Evolutionary conservation across 1,284 basidiomycete species (phyloP).

Genomic region (Cystobasidium slooffiae): DNA sequence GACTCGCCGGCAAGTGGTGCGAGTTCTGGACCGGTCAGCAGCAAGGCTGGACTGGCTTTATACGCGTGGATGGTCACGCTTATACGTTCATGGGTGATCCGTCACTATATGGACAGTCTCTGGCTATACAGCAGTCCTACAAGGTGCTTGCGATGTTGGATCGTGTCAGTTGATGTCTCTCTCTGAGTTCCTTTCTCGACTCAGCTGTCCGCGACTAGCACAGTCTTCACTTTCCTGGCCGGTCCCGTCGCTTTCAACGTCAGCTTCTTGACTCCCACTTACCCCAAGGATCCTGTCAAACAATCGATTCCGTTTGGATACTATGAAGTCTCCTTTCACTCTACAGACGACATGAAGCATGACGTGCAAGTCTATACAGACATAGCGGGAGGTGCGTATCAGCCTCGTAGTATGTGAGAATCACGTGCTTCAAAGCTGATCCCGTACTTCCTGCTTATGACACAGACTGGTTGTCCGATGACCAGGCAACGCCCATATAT

Average conservation of each 20-base stretch:
- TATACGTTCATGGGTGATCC: constrained; percentile 25
- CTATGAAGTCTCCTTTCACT: background rate
- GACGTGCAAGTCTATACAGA: constrained; percentile 6
- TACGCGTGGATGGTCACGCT: constrained; percentile 4
- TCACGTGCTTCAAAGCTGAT: background rate
- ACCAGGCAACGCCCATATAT: background rate
- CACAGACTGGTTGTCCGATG: constrained; percentile 2
- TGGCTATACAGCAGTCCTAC: constrained; percentile 12
- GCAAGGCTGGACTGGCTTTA: constrained; percentile 25
- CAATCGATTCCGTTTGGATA: constrained; percentile 20
- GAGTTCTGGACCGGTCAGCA: constrained; percentile 21
- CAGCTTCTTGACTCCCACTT: constrained; percentile 2
- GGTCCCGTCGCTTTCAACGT: constrained; percentile 9
- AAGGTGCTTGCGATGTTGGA: background rate
- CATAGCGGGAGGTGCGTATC: constrained; percentile 16
- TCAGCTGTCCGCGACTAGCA: constrained; percentile 18
- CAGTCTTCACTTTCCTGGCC: constrained; percentile 21
- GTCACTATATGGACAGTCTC: constrained; percentile 8
- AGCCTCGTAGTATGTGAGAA: background rate
- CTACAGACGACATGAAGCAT: background rate
- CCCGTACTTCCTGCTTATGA: too few relatives aligned
- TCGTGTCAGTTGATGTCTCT: too few relatives aligned
- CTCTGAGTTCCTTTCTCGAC: background rate
- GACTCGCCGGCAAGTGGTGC: constrained; percentile 12
- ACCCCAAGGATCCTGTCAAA: constrained; percentile 29